Conservation (phyloP, 73 alveolate species). For the Paraurostyla sp. region DNA sequence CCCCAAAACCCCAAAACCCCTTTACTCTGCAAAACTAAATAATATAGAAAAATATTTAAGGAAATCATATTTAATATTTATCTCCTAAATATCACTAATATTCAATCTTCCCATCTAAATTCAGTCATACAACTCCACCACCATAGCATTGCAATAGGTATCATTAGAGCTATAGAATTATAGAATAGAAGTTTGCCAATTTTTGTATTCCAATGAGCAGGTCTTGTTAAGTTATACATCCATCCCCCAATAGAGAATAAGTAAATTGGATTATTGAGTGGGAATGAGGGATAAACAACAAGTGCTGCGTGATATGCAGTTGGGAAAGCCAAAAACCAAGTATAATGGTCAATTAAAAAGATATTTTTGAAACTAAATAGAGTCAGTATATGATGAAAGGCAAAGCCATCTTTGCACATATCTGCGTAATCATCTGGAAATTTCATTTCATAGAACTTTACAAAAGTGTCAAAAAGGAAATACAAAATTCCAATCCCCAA, state of each 20-base stretch:
- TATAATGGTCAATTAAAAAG: slow-evolving; percentile 19
- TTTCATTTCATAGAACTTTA: neutral
- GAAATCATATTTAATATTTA: too few relatives aligned
- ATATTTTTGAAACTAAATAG: slow-evolving; percentile 4
- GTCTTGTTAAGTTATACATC: slow-evolving; percentile 7
- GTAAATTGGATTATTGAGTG: neutral
- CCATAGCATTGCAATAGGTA: slow-evolving; percentile 9
- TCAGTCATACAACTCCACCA: neutral
- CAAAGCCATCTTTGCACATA: slow-evolving; percentile 3
- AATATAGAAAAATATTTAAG: too few relatives aligned
- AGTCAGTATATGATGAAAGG: slow-evolving; percentile 1
- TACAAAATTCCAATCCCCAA: slow-evolving; percentile 8
- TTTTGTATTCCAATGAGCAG: neutral
- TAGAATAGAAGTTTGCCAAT: neutral
- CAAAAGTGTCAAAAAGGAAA: neutral
- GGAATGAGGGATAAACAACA: neutral
- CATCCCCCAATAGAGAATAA: neutral
- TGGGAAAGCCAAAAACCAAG: slow-evolving; percentile 26
- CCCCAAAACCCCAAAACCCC: too few relatives aligned
- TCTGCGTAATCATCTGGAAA: slow-evolving; percentile 7
- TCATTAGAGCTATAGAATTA: neutral
- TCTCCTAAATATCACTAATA: too few relatives aligned
- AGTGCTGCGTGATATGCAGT: slow-evolving; percentile 28
- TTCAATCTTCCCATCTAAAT: neutral
- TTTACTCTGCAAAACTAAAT: too few relatives aligned